Evolutionary conservation across 805 yeast species (phyloP).

Genomic region (Teunomyces kruisii): DNA sequence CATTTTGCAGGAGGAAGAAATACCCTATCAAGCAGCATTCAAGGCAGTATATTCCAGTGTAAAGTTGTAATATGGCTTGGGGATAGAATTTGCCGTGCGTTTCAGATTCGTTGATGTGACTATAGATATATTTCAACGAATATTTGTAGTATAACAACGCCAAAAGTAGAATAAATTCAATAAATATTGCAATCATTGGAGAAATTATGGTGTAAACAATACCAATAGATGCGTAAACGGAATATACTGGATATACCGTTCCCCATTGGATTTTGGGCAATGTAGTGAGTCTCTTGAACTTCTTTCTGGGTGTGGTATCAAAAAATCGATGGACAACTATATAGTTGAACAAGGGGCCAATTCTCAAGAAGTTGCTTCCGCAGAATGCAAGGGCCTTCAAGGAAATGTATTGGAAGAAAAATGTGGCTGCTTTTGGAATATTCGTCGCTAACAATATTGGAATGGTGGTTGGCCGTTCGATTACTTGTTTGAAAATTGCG

Average conservation of each 20-base stretch:
- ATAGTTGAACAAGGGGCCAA: conserved; percentile 48
- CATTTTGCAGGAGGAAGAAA: conserved; percentile 59
- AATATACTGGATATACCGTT: conserved; percentile 68
- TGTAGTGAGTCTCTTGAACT: conserved; percentile 42
- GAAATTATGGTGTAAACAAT: conserved; percentile 76
- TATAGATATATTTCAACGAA: conserved; percentile 58
- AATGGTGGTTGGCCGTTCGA: conserved; percentile 70
- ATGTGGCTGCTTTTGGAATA: conserved; percentile 82
- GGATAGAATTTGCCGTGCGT: conserved; percentile 73
- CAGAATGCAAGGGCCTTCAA: conserved; percentile 74
- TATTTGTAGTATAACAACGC: conserved; percentile 69
- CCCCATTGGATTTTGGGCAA: conserved; percentile 70
- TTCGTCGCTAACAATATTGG: conserved; percentile 73
- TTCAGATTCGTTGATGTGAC: conserved; percentile 53
- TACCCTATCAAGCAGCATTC: conserved; percentile 78
- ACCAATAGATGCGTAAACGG: conserved; percentile 77
- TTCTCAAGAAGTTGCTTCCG: conserved; percentile 68
- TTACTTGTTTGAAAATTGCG: conserved; percentile 56
- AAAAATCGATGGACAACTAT: conserved; percentile 31
- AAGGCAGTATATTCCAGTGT: conserved; percentile 78
- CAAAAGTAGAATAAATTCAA: conserved; percentile 53
- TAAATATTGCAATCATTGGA: conserved; percentile 68
- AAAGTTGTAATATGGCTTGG: conserved; percentile 70
- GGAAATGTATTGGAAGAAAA: conserved; percentile 75
- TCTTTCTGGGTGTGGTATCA: conserved; percentile 64